A percentile compares a stretch with the other conserved stretches of the same genome.
Evolutionary conservation across 2,329 filamentous ascomycete species (phyloP).

Genomic region (Dactylella cylindrospora): DNA sequence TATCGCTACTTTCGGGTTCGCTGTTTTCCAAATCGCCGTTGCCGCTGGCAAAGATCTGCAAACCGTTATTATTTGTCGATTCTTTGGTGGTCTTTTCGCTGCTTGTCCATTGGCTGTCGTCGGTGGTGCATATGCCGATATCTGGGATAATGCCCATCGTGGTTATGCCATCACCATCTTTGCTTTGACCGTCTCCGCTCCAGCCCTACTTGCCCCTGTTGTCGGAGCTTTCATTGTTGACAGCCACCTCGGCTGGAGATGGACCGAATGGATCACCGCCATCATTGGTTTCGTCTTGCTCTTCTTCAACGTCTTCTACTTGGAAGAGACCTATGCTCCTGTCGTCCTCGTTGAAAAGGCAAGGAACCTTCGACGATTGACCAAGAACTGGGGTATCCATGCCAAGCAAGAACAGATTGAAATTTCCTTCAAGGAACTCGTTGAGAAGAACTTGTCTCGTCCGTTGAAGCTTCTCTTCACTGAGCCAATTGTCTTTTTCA

Average conservation of each 20-base stretch:
- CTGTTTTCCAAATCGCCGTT: conserved; percentile 66
- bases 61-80: conserved; percentile 69
- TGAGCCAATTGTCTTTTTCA: conserved; percentile 68
- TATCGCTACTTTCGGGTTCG: conserved; percentile 68
- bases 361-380: conserved; percentile 63
- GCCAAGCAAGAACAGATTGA: conserved; percentile 72
- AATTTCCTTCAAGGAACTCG: conserved; percentile 64
- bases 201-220: conserved; percentile 68
- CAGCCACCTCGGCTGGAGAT: conserved; percentile 69
- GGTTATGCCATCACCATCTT: conserved; percentile 63
- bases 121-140: conserved; percentile 70
- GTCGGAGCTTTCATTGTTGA: conserved; percentile 68
- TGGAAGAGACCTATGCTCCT: conserved; percentile 71
- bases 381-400: conserved; percentile 70
- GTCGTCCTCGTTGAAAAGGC: conserved; percentile 66
- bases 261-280: conserved; percentile 67
- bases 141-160: conserved; percentile 66
- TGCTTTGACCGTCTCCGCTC: conserved; percentile 65
- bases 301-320: conserved; percentile 62
- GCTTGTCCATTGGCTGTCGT: conserved; percentile 69
- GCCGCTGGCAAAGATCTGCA: conserved; percentile 69
- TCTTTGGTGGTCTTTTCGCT: conserved; percentile 73
- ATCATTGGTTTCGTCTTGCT: conserved; percentile 67
- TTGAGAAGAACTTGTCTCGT: conserved; percentile 64
- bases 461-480: conserved; percentile 66